phyloP scores from a whole-genome alignment of 192 early-diverging fungal species.

The Haplosporangium gracile region DNA sequence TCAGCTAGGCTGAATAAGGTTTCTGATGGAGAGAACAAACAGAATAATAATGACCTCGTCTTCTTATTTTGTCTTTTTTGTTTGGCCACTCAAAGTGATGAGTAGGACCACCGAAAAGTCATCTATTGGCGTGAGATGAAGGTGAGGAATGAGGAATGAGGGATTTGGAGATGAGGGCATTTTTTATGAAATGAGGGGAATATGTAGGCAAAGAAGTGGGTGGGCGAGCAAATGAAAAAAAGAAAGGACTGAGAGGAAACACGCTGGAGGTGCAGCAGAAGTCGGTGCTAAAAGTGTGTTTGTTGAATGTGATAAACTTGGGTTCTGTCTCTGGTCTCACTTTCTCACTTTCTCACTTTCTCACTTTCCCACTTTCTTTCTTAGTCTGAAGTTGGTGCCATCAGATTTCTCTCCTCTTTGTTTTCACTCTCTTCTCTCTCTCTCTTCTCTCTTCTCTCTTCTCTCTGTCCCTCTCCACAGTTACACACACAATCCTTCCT shows the following conservation, averaged over 20 bases:
- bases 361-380: background rate
- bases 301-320: too few relatives aligned
- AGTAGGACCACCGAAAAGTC: too few relatives aligned
- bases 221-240: background rate
- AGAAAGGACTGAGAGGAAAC: background rate
- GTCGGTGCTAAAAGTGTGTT: background rate
- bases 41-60: background rate
- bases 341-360: background rate
- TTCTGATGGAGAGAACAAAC: background rate
- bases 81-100: background rate
- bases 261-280: too few relatives aligned
- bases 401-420: background rate
- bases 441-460: background rate
- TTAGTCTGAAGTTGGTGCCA: background rate
- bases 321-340: background rate
- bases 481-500: too few relatives aligned
- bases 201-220: too few relatives aligned
- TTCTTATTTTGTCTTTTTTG: background rate
- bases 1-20: background rate
- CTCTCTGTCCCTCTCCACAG: background rate
- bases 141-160: background rate
- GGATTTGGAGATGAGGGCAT: background rate
- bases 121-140: too few relatives aligned
- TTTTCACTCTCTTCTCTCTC: background rate
- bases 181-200: background rate